Evolutionary conservation across 2,329 filamentous ascomycete genomes (phyloP).

Genomic region (Fusarium equiseti): DNA sequence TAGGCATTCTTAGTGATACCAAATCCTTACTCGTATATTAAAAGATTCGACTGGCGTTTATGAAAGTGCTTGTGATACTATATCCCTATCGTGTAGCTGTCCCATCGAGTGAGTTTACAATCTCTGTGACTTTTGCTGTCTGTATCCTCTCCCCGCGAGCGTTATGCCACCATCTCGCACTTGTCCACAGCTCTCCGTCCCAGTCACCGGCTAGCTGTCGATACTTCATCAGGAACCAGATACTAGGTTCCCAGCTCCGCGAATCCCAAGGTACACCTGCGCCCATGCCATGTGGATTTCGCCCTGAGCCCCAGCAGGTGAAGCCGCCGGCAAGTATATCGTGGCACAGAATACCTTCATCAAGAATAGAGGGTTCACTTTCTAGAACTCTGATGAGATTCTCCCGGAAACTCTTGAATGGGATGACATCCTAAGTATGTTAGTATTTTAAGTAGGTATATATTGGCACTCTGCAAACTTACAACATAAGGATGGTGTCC

Average conservation of each 20-base stretch:
- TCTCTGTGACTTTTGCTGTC: constrained; percentile 4
- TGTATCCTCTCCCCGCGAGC: constrained; percentile 45
- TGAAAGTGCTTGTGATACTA: background rate
- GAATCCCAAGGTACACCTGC: constrained; percentile 59
- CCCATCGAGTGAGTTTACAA: background rate
- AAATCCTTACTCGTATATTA: constrained; percentile 46
- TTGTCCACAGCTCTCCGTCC: constrained; percentile 54
- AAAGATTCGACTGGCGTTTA: background rate
- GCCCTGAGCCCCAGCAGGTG: constrained; percentile 54
- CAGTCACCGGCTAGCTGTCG: constrained; percentile 51
- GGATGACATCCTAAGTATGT: constrained; percentile 50
- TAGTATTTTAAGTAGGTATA: background rate
- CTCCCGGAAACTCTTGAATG: constrained; percentile 50
- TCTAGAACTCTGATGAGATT: constrained; percentile 46
- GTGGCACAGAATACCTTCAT: constrained; percentile 54
- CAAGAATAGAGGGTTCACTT: constrained; percentile 46
- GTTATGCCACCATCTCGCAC: constrained; percentile 49
- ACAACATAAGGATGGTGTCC: constrained; percentile 53
- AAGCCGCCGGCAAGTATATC: constrained; percentile 53
- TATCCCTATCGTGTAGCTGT: constrained; percentile 1
- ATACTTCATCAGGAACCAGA: constrained; percentile 60
- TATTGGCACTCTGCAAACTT: background rate
- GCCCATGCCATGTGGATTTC: constrained; percentile 46
- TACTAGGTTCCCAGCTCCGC: constrained; percentile 59
- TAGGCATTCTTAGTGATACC: constrained; percentile 53